A percentile compares a stretch with the other conserved stretches of the same genome.
phyloP scores from a whole-genome alignment of 805 yeast species.

The Suhomyces canberraensis region DNA sequence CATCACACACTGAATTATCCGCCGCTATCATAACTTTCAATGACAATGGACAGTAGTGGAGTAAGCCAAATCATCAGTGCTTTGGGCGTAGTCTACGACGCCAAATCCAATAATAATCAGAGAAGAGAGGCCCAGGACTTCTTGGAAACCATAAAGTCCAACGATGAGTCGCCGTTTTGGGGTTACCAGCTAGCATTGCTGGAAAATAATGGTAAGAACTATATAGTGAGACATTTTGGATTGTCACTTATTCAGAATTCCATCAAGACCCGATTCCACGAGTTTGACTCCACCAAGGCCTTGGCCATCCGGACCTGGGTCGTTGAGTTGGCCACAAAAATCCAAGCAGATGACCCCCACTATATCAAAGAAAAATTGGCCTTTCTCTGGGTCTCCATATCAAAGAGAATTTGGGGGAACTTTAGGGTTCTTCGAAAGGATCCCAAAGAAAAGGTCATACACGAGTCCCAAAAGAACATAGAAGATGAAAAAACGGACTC shows the following conservation, averaged over 20 bases:
- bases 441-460: neutral
- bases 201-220: slow-evolving; percentile 53
- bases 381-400: slow-evolving; percentile 84
- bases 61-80: slow-evolving; percentile 75
- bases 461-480: neutral
- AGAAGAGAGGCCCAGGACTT: slow-evolving; percentile 57
- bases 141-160: slow-evolving; percentile 69
- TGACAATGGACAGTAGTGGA: slow-evolving; percentile 62
- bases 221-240: slow-evolving; percentile 87
- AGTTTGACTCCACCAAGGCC: slow-evolving; percentile 52
- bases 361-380: slow-evolving; percentile 88
- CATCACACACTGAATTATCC: no score
- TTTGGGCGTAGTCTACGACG: slow-evolving; percentile 67
- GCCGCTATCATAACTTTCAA: no score
- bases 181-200: slow-evolving; percentile 81
- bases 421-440: slow-evolving; percentile 6
- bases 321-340: slow-evolving; percentile 65
- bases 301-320: slow-evolving; percentile 80
- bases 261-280: slow-evolving; percentile 55
- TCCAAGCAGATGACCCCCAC: slow-evolving; percentile 72
- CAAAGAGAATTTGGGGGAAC: slow-evolving; percentile 89
- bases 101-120: slow-evolving; percentile 56
- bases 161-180: slow-evolving; percentile 86
- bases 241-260: slow-evolving; percentile 74
- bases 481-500: slow-evolving; percentile 1